Conservation (phyloP, 2,329 filamentous ascomycete species). For the Penicillium sumatraense region DNA sequence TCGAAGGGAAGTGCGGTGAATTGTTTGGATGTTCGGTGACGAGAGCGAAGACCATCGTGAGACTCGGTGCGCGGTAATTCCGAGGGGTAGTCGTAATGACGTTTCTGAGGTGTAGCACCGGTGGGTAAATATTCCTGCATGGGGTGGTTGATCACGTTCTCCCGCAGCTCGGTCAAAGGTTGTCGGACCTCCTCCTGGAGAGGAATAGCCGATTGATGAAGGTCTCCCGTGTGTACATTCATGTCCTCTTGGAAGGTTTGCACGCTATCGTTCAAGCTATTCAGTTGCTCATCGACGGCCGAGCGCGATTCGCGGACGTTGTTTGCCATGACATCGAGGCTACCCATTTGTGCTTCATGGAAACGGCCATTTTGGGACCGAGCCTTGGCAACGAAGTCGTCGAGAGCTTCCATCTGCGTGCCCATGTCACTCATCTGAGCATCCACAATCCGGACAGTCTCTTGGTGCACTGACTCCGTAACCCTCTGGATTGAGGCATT, state of each 20-base stretch:
- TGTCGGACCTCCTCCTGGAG: slow-evolving; percentile 65
- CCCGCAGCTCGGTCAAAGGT: slow-evolving; percentile 72
- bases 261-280: slow-evolving; percentile 69
- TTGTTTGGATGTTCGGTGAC: slow-evolving; percentile 50
- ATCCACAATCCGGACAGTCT: slow-evolving; percentile 87
- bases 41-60: slow-evolving; percentile 62
- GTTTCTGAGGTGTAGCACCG: slow-evolving; percentile 82
- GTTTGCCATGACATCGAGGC: slow-evolving; percentile 66
- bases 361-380: slow-evolving; percentile 79
- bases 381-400: slow-evolving; percentile 86
- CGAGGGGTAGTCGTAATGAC: slow-evolving; percentile 78
- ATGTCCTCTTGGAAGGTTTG: slow-evolving; percentile 72
- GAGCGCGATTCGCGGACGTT: slow-evolving; percentile 75
- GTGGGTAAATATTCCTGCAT: slow-evolving; percentile 84
- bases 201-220: slow-evolving; percentile 66
- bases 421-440: slow-evolving; percentile 86
- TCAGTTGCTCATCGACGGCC: slow-evolving; percentile 72
- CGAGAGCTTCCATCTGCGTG: slow-evolving; percentile 84
- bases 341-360: slow-evolving; percentile 70
- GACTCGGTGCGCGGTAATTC: slow-evolving; percentile 75
- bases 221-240: slow-evolving; percentile 60
- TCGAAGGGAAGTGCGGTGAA: slow-evolving; percentile 37
- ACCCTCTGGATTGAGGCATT: slow-evolving; percentile 83
- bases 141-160: slow-evolving; percentile 65
- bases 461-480: slow-evolving; percentile 84